phyloP scores from a whole-genome alignment of 495 filamentous ascomycete species.

The Cladorrhinum samala region DNA sequence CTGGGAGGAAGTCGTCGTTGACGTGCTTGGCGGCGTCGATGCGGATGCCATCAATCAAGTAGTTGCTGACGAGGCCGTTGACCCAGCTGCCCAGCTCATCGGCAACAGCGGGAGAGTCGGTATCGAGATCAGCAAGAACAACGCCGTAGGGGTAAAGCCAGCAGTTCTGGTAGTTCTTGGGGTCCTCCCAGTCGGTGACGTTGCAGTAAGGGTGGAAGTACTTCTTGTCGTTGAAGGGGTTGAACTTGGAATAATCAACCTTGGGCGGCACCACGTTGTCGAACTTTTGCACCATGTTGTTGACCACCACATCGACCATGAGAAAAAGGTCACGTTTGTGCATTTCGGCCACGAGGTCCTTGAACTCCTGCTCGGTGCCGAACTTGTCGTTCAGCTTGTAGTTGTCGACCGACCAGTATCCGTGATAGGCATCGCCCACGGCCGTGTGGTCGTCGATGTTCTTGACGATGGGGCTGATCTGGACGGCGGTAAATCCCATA shows the following conservation, averaged over 20 bases:
- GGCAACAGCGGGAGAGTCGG: conserved; percentile 49
- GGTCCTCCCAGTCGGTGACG: conserved; percentile 56
- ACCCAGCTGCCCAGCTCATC: conserved; percentile 60
- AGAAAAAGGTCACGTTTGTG: conserved; percentile 63
- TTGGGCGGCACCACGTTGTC: conserved; percentile 39
- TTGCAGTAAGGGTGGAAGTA: conserved; percentile 67
- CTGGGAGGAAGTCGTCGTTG: conserved; percentile 60
- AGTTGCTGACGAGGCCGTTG: conserved; percentile 55
- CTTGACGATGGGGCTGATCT: conserved; percentile 70
- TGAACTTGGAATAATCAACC: conserved; percentile 58
- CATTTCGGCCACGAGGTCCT: conserved; percentile 51
- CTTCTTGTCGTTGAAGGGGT: conserved; percentile 57
- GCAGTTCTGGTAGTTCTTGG: conserved; percentile 43
- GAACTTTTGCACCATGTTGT: conserved; percentile 61
- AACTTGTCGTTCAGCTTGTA: conserved; percentile 59
- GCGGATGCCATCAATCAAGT: conserved; percentile 74
- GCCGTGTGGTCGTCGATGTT: conserved; percentile 48
- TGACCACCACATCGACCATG: conserved; percentile 76
- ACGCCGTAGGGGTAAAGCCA: conserved; percentile 56
- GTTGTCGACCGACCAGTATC: conserved; percentile 67
- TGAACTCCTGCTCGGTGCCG: conserved; percentile 59
- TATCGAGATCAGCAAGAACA: conserved; percentile 64
- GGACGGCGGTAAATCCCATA: conserved; percentile 77
- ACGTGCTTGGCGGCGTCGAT: conserved; percentile 72
- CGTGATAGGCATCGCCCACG: conserved; percentile 59